These are phyloP conservation scores for Alternaria hordeiaustralica DNA, from an alignment of 2,329 filamentous ascomycete genomes.

Conservation along the genomic window DNA sequence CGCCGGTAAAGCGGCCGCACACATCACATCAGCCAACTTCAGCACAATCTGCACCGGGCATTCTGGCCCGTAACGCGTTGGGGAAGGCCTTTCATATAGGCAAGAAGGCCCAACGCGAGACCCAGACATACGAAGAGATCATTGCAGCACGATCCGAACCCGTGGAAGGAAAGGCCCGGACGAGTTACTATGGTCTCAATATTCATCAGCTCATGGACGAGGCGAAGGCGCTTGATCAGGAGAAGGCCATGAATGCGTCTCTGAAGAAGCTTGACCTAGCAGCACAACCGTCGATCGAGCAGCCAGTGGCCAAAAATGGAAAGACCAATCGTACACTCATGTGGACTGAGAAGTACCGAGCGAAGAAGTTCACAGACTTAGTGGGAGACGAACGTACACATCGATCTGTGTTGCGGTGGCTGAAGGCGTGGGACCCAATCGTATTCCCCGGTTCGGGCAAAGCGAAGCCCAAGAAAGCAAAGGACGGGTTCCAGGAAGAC, in stretches of 20 bases:
- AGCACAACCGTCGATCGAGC: conserved; percentile 50
- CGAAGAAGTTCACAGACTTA: conserved; percentile 87
- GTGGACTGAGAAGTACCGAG: conserved; percentile 98
- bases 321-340: conserved; percentile 62
- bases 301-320: conserved; percentile 22
- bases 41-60: conserved; percentile 25
- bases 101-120: conserved; percentile 57
- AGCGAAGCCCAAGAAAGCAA: conserved; percentile 58
- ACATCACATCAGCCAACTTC: conserved; percentile 20
- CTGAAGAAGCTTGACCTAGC: conserved; percentile 31
- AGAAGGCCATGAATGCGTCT: conserved; percentile 38
- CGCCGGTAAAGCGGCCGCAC: conserved; percentile 27
- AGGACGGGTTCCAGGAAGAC: conserved; percentile 61
- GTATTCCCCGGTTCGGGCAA: conserved; percentile 83
- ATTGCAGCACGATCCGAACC: conserved; percentile 71
- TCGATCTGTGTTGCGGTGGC: conserved; percentile 85
- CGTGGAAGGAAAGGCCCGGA: conserved; percentile 68
- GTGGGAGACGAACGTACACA: conserved; percentile 96
- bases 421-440: conserved; percentile 91
- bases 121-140: conserved; percentile 68
- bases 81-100: conserved; percentile 65
- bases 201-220: conserved; percentile 83
- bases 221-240: conserved; percentile 66
- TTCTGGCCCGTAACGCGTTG: conserved; percentile 56
- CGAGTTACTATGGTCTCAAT: conserved; percentile 89